Evolutionary conservation across 805 yeast genomes (phyloP).

Genomic region (Candida coleopterorum): DNA sequence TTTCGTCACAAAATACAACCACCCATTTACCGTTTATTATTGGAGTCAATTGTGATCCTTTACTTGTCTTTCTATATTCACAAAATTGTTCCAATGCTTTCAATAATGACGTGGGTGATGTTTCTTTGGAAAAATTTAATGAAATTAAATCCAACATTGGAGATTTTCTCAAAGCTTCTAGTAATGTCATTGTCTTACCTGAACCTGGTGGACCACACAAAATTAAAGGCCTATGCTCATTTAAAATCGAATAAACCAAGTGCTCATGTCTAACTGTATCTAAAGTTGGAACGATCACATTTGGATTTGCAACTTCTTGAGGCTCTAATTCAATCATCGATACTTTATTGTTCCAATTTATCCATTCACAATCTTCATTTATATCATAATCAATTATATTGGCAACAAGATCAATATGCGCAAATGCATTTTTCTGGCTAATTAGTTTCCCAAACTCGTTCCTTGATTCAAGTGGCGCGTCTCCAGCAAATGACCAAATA

Average conservation of each 20-base stretch:
- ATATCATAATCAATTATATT: conserved; percentile 41
- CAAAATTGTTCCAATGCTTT: conserved; percentile 71
- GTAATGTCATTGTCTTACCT: conserved; percentile 89
- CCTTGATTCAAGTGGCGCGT: conserved; percentile 37
- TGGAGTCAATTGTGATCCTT: conserved; percentile 57
- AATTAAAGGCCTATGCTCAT: conserved; percentile 55
- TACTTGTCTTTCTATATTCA: conserved; percentile 46
- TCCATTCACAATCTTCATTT: conserved; percentile 46
- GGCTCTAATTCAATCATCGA: conserved; percentile 47
- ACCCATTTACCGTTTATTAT: conserved; percentile 59
- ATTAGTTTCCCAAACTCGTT: conserved; percentile 30
- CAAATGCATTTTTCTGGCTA: conserved; percentile 14
- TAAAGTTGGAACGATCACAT: conserved; percentile 67
- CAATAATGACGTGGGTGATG: conserved; percentile 57
- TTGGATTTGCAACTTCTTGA: conserved; percentile 55
- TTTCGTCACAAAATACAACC: conserved; percentile 87
- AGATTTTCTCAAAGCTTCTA: conserved; percentile 58
- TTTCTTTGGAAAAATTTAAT: conserved; percentile 79
- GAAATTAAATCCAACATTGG: conserved; percentile 57
- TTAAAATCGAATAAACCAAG: conserved; percentile 52
- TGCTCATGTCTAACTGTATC: conserved; percentile 71
- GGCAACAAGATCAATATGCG: conserved; percentile 5
- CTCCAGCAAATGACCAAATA: conserved; percentile 68
- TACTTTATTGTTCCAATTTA: conserved; percentile 34
- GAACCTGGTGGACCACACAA: conserved; percentile 97